Evolutionary conservation across 2,329 filamentous ascomycete species (phyloP).

Genomic region (Sordariomycetes sp.): DNA sequence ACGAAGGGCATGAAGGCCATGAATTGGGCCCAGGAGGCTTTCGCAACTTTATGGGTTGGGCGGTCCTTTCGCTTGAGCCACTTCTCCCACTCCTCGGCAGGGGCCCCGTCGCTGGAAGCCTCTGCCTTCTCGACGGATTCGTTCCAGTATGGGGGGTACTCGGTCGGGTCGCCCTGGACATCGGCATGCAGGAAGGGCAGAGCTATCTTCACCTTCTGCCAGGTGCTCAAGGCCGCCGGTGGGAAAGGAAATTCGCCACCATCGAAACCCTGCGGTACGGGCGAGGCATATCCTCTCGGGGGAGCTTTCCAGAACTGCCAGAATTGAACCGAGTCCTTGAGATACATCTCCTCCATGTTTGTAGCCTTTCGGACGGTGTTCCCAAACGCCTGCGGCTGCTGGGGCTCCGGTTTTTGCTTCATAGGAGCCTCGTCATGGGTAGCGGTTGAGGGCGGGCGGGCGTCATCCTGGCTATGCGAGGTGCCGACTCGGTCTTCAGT

Average conservation of each 20-base stretch:
- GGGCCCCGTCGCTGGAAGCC: constrained; percentile 47
- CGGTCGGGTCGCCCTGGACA: constrained; percentile 24
- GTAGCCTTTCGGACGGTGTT: constrained; percentile 43
- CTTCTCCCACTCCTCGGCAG: constrained; percentile 65
- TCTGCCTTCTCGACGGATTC: constrained; percentile 36
- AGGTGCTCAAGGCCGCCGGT: constrained; percentile 29
- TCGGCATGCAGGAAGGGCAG: constrained; percentile 38
- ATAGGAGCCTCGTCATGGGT: background rate
- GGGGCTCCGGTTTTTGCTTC: background rate
- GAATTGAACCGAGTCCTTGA: constrained; percentile 35
- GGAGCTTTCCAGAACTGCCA: constrained; percentile 58
- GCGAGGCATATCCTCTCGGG: constrained; percentile 48
- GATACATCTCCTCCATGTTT: constrained; percentile 37
- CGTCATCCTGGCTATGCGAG: background rate
- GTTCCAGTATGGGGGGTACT: constrained; percentile 40
- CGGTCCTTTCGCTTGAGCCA: constrained; percentile 75
- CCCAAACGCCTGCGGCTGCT: constrained; percentile 12
- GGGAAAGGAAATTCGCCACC: constrained; percentile 17
- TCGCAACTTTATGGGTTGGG: constrained; percentile 70
- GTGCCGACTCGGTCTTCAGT: background rate
- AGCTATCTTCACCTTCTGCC: constrained; percentile 35
- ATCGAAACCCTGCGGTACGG: constrained; percentile 44
- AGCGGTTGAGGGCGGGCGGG: background rate
- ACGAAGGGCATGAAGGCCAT: constrained; percentile 69
- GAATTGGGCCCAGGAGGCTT: constrained; percentile 51